phyloP scores from a whole-genome alignment of 495 filamentous ascomycete species.

The Lichenothelia convexa region DNA sequence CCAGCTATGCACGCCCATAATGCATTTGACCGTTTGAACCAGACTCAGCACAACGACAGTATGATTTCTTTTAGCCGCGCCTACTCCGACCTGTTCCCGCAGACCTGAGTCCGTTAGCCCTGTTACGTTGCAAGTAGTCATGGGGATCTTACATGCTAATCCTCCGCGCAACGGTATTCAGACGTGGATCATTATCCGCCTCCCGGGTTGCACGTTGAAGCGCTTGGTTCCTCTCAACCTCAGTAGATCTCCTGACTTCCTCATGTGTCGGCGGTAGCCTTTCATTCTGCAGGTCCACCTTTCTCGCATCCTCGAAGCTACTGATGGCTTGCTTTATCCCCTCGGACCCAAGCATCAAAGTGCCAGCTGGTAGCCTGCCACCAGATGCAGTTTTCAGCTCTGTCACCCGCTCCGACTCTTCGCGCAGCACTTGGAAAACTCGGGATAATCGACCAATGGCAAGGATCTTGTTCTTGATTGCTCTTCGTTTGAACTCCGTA shows the following conservation, averaged over 20 bases:
- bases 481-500: slow-evolving; percentile 78
- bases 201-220: slow-evolving; percentile 67
- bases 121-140: not conserved
- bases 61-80: not conserved
- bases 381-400: slow-evolving; percentile 95
- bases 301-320: slow-evolving; percentile 92
- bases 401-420: slow-evolving; percentile 90
- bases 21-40: too few species aligned
- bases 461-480: slow-evolving; percentile 98
- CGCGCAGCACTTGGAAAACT: slow-evolving; percentile 94
- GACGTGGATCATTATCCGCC: slow-evolving; percentile 74
- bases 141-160: slow-evolving; percentile 74
- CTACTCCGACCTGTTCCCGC: slow-evolving; percentile 5
- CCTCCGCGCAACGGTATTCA: slow-evolving; percentile 69
- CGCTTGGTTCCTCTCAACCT: slow-evolving; percentile 62
- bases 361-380: slow-evolving; percentile 82
- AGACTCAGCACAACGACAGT: too few species aligned
- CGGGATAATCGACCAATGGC: slow-evolving; percentile 92
- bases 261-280: slow-evolving; percentile 80
- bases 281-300: slow-evolving; percentile 96
- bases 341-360: slow-evolving; percentile 92
- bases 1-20: too few species aligned
- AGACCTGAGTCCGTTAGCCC: slow-evolving; percentile 2
- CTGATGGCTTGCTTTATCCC: slow-evolving; percentile 98
- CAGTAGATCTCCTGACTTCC: slow-evolving; percentile 62